A percentile compares a stretch with the other conserved stretches of the same genome.
phyloP scores from a whole-genome alignment of 768 basidiomycete genomes.

The Agaricus sinodeliciosus region DNA sequence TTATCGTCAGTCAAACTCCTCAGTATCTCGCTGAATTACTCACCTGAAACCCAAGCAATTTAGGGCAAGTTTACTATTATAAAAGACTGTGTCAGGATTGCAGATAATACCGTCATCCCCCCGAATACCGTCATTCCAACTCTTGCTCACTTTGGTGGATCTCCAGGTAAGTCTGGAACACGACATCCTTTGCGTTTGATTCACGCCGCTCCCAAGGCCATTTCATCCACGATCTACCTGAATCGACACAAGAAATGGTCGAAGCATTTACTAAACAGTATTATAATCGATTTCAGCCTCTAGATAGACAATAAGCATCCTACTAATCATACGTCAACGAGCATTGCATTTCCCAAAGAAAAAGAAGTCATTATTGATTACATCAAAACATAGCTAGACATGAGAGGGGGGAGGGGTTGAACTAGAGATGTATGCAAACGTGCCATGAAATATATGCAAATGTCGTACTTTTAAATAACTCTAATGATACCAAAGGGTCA shows the following conservation, averaged over 20 bases:
- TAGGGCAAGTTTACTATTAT: conserved; percentile 97
- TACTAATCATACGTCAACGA: background rate
- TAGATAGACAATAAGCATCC: conserved; percentile 2
- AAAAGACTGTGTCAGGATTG: conserved; percentile 89
- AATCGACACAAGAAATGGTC: conserved; percentile 89
- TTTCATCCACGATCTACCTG: conserved; percentile 80
- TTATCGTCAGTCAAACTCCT: conserved; percentile 62
- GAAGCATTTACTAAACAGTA: conserved; percentile 82
- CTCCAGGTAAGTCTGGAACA: conserved; percentile 58
- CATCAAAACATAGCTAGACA: conserved; percentile 10
- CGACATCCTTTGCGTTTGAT: no score
- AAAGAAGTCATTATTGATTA: conserved; percentile 7
- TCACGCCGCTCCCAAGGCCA: conserved; percentile 42
- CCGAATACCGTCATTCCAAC: conserved; percentile 92
- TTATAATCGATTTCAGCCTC: conserved; percentile 76
- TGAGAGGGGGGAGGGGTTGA: conserved; percentile 13
- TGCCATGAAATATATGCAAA: conserved; percentile 9
- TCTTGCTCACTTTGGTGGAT: conserved; percentile 77
- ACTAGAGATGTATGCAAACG: conserved; percentile 7
- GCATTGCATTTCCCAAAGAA: background rate
- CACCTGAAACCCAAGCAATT: background rate
- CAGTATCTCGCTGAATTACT: background rate
- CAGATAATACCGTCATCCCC: conserved; percentile 85
- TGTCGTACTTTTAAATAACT: conserved; percentile 24
- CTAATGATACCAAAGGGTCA: conserved; percentile 17